Conservation (phyloP, 768 basidiomycete species). For the Tylopilus vinaceipallidus region DNA sequence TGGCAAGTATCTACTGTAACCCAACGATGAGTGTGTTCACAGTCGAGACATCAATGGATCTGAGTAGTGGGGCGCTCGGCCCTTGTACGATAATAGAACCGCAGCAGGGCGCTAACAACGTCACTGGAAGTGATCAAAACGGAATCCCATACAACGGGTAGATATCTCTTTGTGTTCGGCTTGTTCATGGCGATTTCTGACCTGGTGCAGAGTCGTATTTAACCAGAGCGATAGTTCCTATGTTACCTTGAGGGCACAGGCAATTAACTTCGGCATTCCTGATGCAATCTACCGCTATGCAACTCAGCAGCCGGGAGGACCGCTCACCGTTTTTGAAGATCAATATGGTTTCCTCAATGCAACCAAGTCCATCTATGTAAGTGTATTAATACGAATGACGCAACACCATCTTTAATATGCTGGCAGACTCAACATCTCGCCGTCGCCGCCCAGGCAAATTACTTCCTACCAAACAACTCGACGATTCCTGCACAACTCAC, state of each 20-base stretch:
- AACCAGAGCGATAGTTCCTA: slow-evolving; percentile 39
- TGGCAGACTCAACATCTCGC: slow-evolving; percentile 57
- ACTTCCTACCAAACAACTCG: slow-evolving; percentile 46
- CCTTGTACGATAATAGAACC: slow-evolving; percentile 33
- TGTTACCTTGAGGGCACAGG: slow-evolving; percentile 48
- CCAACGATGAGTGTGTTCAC: slow-evolving; percentile 47
- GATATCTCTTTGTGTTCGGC: slow-evolving; percentile 8
- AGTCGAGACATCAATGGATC: slow-evolving; percentile 42
- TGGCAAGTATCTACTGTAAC: slow-evolving; percentile 54
- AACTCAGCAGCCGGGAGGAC: slow-evolving; percentile 38
- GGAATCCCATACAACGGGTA: slow-evolving; percentile 63
- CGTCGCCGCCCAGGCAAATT: slow-evolving; percentile 54
- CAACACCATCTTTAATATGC: background rate
- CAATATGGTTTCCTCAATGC: slow-evolving; percentile 51
- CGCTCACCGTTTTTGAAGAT: slow-evolving; percentile 45
- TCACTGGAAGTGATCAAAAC: slow-evolving; percentile 44
- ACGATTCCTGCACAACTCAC: slow-evolving; percentile 40
- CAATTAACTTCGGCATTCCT: slow-evolving; percentile 53
- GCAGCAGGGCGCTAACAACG: slow-evolving; percentile 45
- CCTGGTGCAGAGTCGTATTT: slow-evolving; percentile 40
- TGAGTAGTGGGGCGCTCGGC: slow-evolving; percentile 42
- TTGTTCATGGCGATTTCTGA: background rate
- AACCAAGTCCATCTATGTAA: slow-evolving; percentile 40
- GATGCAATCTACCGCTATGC: slow-evolving; percentile 60
- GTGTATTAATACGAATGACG: background rate